Conservation (phyloP, 1,284 basidiomycete genomes). For the Athelia sp. region DNA sequence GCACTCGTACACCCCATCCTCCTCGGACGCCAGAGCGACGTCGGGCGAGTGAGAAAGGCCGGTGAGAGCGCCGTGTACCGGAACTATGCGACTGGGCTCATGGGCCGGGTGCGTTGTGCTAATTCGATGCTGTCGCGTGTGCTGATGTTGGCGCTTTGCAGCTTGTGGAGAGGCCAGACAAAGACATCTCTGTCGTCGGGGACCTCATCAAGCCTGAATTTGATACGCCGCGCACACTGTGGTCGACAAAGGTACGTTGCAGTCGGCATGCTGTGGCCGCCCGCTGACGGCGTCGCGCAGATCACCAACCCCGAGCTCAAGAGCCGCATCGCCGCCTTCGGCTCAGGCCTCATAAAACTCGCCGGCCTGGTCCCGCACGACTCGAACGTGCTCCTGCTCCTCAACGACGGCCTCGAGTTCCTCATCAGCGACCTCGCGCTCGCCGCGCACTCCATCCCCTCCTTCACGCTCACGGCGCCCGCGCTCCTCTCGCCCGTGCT, state of each 20-base stretch:
- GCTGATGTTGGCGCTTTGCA: slow-evolving; percentile 20
- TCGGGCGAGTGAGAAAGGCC: slow-evolving; percentile 68
- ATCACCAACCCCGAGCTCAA: slow-evolving; percentile 64
- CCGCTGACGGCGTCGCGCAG: slow-evolving; percentile 28
- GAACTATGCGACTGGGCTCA: slow-evolving; percentile 76
- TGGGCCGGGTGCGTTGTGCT: slow-evolving; percentile 68
- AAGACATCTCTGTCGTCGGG: slow-evolving; percentile 61
- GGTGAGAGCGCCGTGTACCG: slow-evolving; percentile 75
- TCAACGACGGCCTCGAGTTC: slow-evolving; percentile 77
- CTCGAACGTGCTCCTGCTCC: slow-evolving; percentile 64
- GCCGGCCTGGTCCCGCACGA: slow-evolving; percentile 53
- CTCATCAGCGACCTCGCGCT: slow-evolving; percentile 72
- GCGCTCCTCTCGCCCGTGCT: slow-evolving; percentile 56
- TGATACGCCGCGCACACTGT: slow-evolving; percentile 66
- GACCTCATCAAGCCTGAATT: slow-evolving; percentile 63
- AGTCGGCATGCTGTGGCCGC: background rate
- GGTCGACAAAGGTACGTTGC: slow-evolving; percentile 62
- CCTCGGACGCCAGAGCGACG: slow-evolving; percentile 78
- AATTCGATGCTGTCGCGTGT: background rate
- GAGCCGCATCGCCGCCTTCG: slow-evolving; percentile 62
- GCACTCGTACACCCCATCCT: slow-evolving; percentile 80
- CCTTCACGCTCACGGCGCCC: slow-evolving; percentile 60
- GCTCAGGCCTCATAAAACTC: slow-evolving; percentile 58
- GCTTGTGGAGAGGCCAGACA: slow-evolving; percentile 68
- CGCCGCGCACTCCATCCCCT: slow-evolving; percentile 63